Base-by-base conservation (phyloP, 2,329 filamentous ascomycete species). In the Harringtonia lauricola region DNA sequence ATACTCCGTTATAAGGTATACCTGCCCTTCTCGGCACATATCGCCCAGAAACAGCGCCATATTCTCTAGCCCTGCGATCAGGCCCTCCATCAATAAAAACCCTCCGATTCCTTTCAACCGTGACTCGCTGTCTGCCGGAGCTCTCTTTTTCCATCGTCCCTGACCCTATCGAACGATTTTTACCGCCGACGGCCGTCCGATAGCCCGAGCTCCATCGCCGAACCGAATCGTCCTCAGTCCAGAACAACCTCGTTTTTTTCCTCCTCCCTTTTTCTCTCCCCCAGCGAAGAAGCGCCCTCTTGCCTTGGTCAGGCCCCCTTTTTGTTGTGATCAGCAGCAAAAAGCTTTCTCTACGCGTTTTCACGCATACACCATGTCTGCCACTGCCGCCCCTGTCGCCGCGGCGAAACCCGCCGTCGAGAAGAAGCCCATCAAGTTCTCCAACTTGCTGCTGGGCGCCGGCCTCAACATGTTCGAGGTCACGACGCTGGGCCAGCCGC, bases 351-450 rank as follows among this genome's bases (percentile, higher is more conserved):
- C 30, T 15, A 6, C 18, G 26, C 36, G 17, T 18, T 18, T n/a
- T n/a, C 35, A 15, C 8, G 8, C 19, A 7, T 60, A 60, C 61
- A 71, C 65, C 66, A 82, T 84, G 78, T 78, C 78, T 65, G 68
- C 74, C 55, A 64, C 65, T 63, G 57, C 60, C 63, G 67, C 61
- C 60, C 65, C 67, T 69, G 63, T 65, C 70, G 64, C 61, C 55
- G 64, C 51, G 56, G 65, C 66, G 51, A 69, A 64, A 66, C 71
- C 24, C 7, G 10, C 24, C 7, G 10, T 94, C 64, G 89, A 95
- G 83, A 96, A 96, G 85, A 96, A 96, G 80, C 92, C 92, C 54
- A 79, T 98, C 79, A 96, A 95, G 80, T 96, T 96, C 77, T 95
- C 88, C 74, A 98, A 98, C 72, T 68, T 98, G 77, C 74, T 98